Evolutionary conservation across 2,329 filamentous ascomycete genomes (phyloP).

Genomic region (Monilinia fructicola): DNA sequence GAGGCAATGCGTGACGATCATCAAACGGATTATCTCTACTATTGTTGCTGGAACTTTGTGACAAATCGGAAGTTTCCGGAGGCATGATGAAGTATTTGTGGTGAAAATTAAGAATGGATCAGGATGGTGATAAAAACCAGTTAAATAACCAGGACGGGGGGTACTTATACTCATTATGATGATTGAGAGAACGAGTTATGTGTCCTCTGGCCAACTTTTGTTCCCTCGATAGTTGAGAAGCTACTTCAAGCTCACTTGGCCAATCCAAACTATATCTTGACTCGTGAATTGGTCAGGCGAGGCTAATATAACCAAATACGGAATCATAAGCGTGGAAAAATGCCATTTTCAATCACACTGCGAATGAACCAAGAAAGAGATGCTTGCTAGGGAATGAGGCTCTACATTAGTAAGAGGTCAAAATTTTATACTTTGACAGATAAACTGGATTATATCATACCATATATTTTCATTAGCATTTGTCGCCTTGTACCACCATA

Average conservation of each 20-base stretch:
- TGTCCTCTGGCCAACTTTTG: neutral
- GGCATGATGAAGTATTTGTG: neutral
- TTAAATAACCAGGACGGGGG: neutral
- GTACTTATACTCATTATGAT: neutral
- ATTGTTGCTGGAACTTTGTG: neutral
- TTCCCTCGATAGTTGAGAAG: neutral
- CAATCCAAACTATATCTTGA: neutral
- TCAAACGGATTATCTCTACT: neutral
- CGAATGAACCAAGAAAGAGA: neutral
- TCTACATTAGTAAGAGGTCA: too few species aligned
- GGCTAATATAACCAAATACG: neutral
- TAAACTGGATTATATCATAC: too few species aligned
- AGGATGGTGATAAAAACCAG: too few species aligned
- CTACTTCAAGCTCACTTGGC: neutral
- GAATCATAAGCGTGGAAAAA: neutral
- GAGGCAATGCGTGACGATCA: neutral
- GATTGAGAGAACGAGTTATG: neutral
- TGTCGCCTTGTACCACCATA: too few species aligned
- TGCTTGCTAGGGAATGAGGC: too few species aligned
- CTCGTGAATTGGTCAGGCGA: neutral
- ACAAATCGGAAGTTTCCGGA: neutral
- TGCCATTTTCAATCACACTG: neutral
- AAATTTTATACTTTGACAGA: too few species aligned
- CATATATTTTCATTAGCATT: too few species aligned
- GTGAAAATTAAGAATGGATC: neutral